Base-by-base conservation (phyloP, 148 eudicot genomes). In the Rhododendron griersonianum region DNA sequence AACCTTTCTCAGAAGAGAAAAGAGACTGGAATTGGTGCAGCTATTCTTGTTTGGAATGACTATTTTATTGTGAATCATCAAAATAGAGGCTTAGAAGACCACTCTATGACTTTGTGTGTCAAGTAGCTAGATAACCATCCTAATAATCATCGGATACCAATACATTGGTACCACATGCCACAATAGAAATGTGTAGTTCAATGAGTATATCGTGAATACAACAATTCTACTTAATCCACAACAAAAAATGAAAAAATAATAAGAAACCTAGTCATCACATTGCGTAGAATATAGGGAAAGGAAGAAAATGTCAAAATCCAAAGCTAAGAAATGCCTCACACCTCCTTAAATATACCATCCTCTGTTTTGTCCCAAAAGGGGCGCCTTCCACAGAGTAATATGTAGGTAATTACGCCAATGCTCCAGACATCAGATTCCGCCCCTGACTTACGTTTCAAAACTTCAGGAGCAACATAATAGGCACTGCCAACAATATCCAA, bases 311-410 rank as follows among this genome's bases (percentile, higher is more conserved):
- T 30, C 76, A 35, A 18, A 4, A 21, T 18, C 51, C 39, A 39
- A 59, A 44, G 69, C 35, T 76, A 74, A 28, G n/a, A 86, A 71
- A 81, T 85, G 59, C 16, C 69, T 30, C 8, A 13, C 82, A 94
- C 99, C 98, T 96, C 99, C 85, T 95, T 96, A 86, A 96, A 96
- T 86, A 96, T 94, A 74, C 99, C 98, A 84, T 95, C 96, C 88
- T 96, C 99, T n/a, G 99, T 95, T 92, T 94, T 95, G 89, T 96
- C 99, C 99, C 99, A 96, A 89, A 96, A 96, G 39, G 99, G 99
- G 3, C 99, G 96, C 89, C 98, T 92, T 61, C 99, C 99, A 89
- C 99, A 96, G 80, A 96, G 96, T 91, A 96, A 91, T 86, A 96
- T 96, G 88, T 95, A 96, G 67, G 99, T 95, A 45, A 96, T 96